These are phyloP conservation scores for Saccharomyces uvarum DNA, from an alignment of 1,139 yeast species.

Conservation along the genomic window DNA sequence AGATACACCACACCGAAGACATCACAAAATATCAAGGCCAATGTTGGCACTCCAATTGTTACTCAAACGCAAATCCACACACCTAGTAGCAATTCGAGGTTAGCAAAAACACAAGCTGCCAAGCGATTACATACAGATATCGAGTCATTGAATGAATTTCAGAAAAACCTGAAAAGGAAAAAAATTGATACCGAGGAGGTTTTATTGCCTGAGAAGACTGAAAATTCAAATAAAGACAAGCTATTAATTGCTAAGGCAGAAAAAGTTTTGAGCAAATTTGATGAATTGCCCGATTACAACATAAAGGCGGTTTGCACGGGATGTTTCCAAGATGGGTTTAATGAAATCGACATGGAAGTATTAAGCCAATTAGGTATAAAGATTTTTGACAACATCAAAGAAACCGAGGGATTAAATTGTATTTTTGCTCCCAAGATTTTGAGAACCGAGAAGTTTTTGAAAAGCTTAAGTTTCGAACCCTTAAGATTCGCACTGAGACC, in stretches of 20 bases:
- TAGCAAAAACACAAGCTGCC: conserved; percentile 63
- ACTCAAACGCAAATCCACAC: neutral
- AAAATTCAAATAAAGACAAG: conserved; percentile 25
- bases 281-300: conserved; percentile 26
- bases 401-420: conserved; percentile 36
- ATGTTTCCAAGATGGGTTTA: conserved; percentile 42
- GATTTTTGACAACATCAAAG: conserved; percentile 36
- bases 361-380: conserved; percentile 36
- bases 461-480: conserved; percentile 30
- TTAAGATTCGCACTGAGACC: conserved; percentile 31
- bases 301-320: conserved; percentile 56
- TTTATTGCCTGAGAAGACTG: conserved; percentile 32
- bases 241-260: conserved; percentile 19
- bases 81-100: conserved; percentile 24
- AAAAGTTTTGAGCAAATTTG: conserved; percentile 10
- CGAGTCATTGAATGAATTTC: conserved; percentile 56
- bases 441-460: conserved; percentile 79
- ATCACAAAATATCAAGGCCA: neutral
- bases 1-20: neutral
- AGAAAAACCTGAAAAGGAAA: conserved; percentile 33
- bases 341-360: conserved; percentile 34
- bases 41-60: neutral
- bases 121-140: conserved; percentile 60
- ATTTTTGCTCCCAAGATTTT: conserved; percentile 70
- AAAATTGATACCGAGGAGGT: conserved; percentile 14